These are phyloP conservation scores for Daldinia sp. DNA, from an alignment of 2,329 filamentous ascomycete species.

Conservation along the genomic window DNA sequence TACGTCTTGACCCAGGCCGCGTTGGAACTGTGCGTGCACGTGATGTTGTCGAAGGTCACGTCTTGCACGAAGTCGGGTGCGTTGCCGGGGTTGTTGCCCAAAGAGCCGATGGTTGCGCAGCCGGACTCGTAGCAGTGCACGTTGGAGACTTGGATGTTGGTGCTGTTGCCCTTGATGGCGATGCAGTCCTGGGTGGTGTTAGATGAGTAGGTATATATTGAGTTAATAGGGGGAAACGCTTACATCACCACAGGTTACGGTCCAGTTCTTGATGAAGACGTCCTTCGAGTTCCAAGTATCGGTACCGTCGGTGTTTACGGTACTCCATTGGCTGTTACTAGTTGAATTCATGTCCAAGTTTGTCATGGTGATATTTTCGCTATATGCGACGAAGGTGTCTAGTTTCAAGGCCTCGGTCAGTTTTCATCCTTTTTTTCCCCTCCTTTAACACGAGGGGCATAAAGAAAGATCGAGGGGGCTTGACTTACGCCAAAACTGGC, in stretches of 20 bases:
- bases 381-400: constrained; percentile 51
- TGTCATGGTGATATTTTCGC: constrained; percentile 59
- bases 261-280: constrained; percentile 56
- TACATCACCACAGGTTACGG: constrained; percentile 52
- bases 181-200: constrained; percentile 49
- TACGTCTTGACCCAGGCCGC: constrained; percentile 56
- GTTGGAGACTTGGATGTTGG: constrained; percentile 49
- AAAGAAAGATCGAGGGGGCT: constrained; percentile 37
- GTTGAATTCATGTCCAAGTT: constrained; percentile 61
- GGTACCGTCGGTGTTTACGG: constrained; percentile 60
- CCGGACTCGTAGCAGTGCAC: constrained; percentile 52
- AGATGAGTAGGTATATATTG: background rate
- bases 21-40: constrained; percentile 50
- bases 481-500: constrained; percentile 57
- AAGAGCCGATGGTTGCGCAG: constrained; percentile 49
- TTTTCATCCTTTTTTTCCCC: background rate
- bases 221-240: constrained; percentile 20
- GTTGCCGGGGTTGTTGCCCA: constrained; percentile 49
- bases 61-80: constrained; percentile 50
- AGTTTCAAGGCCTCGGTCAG: constrained; percentile 3
- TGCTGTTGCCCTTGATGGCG: constrained; percentile 53
- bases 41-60: constrained; percentile 50
- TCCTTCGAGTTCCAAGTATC: constrained; percentile 61
- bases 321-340: constrained; percentile 54
- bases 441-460: constrained; percentile 39